phyloP scores from a whole-genome alignment of 129 eudicot species.

The Gnaphalium uliginosum region DNA sequence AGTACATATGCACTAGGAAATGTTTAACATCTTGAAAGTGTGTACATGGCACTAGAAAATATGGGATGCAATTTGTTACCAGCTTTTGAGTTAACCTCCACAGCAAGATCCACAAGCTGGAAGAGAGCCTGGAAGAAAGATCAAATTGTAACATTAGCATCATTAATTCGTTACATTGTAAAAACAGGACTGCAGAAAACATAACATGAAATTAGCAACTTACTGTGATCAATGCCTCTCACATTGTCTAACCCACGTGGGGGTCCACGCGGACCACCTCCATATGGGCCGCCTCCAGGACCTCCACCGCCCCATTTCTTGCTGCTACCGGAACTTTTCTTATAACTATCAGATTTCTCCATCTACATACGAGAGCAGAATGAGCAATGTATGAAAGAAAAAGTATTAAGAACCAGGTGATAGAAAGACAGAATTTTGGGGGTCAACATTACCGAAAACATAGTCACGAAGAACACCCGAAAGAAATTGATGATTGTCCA shows the following conservation, averaged over 20 bases:
- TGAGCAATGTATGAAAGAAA: background rate
- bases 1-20: slow-evolving; percentile 10
- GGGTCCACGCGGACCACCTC: slow-evolving; percentile 57
- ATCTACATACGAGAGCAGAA: slow-evolving; percentile 43
- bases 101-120: slow-evolving; percentile 98
- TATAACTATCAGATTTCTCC: slow-evolving; percentile 84
- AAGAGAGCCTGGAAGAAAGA: slow-evolving; percentile 51
- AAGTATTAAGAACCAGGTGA: background rate
- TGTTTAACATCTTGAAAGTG: slow-evolving; percentile 4
- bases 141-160: background rate
- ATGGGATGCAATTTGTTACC: background rate
- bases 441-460: slow-evolving; percentile 71
- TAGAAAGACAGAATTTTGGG: slow-evolving; percentile 2
- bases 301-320: slow-evolving; percentile 96
- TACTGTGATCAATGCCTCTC: slow-evolving; percentile 84
- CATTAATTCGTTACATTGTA: background rate
- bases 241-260: slow-evolving; percentile 81
- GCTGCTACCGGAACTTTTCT: slow-evolving; percentile 68
- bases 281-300: slow-evolving; percentile 81
- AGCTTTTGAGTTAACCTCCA: slow-evolving; percentile 39
- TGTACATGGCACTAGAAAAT: background rate
- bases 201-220: slow-evolving; percentile 30
- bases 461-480: slow-evolving; percentile 68
- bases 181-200: background rate
- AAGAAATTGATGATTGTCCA: slow-evolving; percentile 62